Conservation (phyloP, 495 filamentous ascomycete genomes). For the Xylaria acuta region DNA sequence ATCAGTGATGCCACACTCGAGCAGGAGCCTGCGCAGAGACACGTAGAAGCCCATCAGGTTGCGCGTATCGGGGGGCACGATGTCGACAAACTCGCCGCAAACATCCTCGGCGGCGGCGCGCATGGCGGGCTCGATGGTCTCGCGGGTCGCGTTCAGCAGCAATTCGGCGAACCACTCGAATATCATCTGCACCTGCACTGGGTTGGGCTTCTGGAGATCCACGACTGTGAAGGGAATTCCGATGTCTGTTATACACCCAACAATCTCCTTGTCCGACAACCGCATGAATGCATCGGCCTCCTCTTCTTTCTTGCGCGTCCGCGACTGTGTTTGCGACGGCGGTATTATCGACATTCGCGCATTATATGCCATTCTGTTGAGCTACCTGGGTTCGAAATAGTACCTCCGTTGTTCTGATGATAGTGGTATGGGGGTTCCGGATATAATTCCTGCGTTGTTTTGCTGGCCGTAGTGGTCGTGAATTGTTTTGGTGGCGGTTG, state of each 20-base stretch:
- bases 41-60: conserved; percentile 94
- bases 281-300: conserved; percentile 90
- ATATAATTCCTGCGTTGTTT: neutral
- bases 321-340: conserved; percentile 63
- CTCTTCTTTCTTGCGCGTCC: conserved; percentile 72
- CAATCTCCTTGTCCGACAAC: conserved; percentile 85
- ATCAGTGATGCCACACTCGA: conserved; percentile 89
- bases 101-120: conserved; percentile 85
- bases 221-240: conserved; percentile 86
- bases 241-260: conserved; percentile 95
- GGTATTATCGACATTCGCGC: conserved; percentile 77
- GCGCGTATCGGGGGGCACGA: conserved; percentile 83
- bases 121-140: conserved; percentile 94
- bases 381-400: neutral
- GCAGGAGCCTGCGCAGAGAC: conserved; percentile 74
- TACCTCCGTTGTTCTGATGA: neutral
- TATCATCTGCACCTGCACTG: conserved; percentile 91
- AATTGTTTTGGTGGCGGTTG: conserved; percentile 27
- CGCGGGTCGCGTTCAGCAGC: conserved; percentile 86
- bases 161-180: conserved; percentile 97
- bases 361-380: conserved; percentile 70
- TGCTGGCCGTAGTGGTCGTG: neutral
- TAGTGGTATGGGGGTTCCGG: neutral
- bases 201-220: conserved; percentile 91
- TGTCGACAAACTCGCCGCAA: conserved; percentile 76